Conservation (phyloP, 345 rosid species). For the Sisymbrium altissimum region DNA sequence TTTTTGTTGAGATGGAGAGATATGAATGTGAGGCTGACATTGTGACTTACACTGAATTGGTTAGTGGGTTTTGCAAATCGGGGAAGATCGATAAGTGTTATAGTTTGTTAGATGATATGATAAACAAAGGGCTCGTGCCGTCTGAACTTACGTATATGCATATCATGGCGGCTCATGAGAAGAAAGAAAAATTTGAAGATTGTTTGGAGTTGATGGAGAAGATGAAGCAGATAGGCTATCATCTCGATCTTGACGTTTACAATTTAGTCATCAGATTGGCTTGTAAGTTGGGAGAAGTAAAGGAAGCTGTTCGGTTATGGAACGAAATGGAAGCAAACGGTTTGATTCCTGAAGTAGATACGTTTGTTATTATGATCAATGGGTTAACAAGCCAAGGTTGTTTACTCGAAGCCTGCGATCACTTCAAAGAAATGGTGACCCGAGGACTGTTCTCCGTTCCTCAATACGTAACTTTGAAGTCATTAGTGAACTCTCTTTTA, state of each 20-base stretch:
- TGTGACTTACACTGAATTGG: conserved; percentile 65
- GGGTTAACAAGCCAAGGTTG: conserved; percentile 63
- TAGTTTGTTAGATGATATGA: conserved; percentile 60
- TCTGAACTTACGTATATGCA: conserved; percentile 61
- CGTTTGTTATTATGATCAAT: conserved; percentile 63
- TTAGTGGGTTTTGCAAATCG: conserved; percentile 80
- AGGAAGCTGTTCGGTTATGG: conserved; percentile 60
- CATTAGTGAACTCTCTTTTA: conserved; percentile 55
- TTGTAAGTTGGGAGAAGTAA: conserved; percentile 68
- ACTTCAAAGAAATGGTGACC: conserved; percentile 79
- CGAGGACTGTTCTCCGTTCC: conserved; percentile 66
- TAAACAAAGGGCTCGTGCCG: conserved; percentile 52
- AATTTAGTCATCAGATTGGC: conserved; percentile 72
- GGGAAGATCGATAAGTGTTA: conserved; percentile 62
- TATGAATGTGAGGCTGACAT: conserved; percentile 66
- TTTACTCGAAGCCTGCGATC: conserved; percentile 63
- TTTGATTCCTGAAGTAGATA: conserved; percentile 69
- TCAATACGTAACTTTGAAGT: conserved; percentile 69
- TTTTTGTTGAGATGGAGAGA: conserved; percentile 76
- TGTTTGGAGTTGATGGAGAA: conserved; percentile 54
- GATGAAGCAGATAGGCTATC: conserved; percentile 61
- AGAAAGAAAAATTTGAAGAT: conserved; percentile 64
- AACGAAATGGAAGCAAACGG: conserved; percentile 68
- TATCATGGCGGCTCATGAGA: conserved; percentile 76
- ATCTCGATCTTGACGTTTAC: conserved; percentile 52